A percentile compares a stretch with the other conserved stretches of the same genome.
Evolutionary conservation across 805 yeast species (phyloP).

Genomic region (Spathaspora arborariae): DNA sequence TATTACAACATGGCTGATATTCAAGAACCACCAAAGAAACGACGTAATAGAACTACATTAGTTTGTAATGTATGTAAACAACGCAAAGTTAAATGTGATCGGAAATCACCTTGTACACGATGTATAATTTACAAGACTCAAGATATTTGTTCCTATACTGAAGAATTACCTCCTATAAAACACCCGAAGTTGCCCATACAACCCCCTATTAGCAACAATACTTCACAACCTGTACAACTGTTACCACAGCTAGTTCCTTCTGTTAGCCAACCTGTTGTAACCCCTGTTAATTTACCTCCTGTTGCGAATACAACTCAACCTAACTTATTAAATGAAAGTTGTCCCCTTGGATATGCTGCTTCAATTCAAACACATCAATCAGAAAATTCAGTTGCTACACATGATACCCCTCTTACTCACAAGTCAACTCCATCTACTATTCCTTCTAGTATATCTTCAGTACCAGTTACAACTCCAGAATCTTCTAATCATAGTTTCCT

Average conservation of each 20-base stretch:
- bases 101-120: conserved; percentile 4
- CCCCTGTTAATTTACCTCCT: neutral
- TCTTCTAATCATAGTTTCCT: neutral
- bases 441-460: neutral
- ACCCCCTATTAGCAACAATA: neutral
- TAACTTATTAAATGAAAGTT: neutral
- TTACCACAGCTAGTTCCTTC: neutral
- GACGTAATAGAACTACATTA: conserved; percentile 4
- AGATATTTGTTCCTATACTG: conserved; percentile 4
- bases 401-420: neutral
- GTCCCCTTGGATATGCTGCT: neutral
- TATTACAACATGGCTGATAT: neutral
- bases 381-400: neutral
- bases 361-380: neutral
- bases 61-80: conserved; percentile 6
- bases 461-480: neutral
- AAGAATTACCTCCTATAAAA: neutral
- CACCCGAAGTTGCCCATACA: neutral
- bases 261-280: neutral
- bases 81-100: conserved; percentile 7
- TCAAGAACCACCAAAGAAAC: neutral
- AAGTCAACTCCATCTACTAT: neutral
- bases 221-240: neutral
- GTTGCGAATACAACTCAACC: neutral
- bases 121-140: conserved; percentile 3